Evolutionary conservation across 139 green algal genomes (phyloP).

Genomic region (Picochlorum costavermella): DNA sequence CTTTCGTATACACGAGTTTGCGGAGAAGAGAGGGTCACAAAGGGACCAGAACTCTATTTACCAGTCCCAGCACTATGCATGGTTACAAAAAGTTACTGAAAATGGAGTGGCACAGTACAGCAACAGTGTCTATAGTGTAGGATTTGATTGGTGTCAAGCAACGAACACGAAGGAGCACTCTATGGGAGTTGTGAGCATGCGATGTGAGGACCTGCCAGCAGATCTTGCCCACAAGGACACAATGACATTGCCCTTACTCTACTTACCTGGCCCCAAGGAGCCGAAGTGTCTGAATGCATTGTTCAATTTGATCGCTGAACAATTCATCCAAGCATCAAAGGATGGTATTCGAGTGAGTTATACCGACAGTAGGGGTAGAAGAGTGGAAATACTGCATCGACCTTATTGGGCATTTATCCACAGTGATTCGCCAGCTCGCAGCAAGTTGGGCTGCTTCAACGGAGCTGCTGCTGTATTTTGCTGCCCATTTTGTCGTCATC

Average conservation of each 20-base stretch:
- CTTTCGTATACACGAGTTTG: too few species aligned
- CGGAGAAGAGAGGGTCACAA: too few species aligned
- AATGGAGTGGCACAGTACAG: too few species aligned
- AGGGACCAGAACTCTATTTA: too few species aligned
- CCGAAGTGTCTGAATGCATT: neutral
- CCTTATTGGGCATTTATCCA: neutral
- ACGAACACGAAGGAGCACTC: neutral
- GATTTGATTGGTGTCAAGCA: slow-evolving; percentile 2
- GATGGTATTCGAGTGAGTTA: neutral
- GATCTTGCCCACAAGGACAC: neutral
- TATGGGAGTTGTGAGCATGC: neutral
- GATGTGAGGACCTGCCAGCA: neutral
- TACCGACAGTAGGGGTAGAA: neutral
- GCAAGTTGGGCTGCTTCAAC: neutral
- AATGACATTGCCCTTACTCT: neutral
- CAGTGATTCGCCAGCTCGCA: neutral
- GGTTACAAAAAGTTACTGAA: too few species aligned
- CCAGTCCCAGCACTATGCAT: too few species aligned
- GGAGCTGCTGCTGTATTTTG: neutral
- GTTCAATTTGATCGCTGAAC: neutral
- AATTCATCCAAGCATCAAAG: neutral
- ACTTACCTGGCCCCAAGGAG: neutral
- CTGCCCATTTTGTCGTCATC: neutral
- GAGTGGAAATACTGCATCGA: neutral
- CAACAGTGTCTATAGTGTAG: neutral